Evolutionary conservation across 208 protist genomes (phyloP).

Genomic region (Acanthamoeba divionensis): DNA sequence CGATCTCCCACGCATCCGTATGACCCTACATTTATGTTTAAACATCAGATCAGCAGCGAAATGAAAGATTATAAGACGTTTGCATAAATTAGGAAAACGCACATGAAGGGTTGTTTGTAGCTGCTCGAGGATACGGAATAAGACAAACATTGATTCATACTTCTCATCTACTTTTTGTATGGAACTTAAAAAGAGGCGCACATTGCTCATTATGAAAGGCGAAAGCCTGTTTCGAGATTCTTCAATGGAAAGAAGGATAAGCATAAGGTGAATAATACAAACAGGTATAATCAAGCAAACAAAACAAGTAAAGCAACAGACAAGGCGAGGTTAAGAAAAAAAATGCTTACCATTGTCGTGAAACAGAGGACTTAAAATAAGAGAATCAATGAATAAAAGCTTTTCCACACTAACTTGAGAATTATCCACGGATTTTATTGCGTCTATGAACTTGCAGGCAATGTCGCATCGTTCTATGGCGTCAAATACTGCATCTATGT

Average conservation of each 20-base stretch:
- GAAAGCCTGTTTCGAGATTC: no score
- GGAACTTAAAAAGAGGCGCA: slow-evolving; percentile 19
- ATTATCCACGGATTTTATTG: slow-evolving; percentile 12
- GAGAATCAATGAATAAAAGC: slow-evolving; percentile 22
- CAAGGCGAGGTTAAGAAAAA: background rate
- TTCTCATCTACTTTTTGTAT: slow-evolving; percentile 18
- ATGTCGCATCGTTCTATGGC: slow-evolving; percentile 53
- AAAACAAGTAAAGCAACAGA: background rate
- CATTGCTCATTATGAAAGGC: background rate
- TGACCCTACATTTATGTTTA: background rate
- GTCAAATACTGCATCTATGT: slow-evolving; percentile 58
- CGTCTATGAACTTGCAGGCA: slow-evolving; percentile 57
- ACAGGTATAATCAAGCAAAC: no score
- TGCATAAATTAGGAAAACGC: background rate
- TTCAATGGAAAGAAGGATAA: no score
- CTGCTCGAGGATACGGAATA: slow-evolving; percentile 37
- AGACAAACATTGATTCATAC: slow-evolving; percentile 14
- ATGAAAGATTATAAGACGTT: no score
- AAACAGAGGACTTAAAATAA: slow-evolving; percentile 11
- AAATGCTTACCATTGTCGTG: background rate
- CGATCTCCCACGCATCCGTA: slow-evolving; percentile 27
- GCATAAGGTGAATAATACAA: no score
- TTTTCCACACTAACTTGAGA: slow-evolving; percentile 42
- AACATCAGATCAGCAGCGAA: background rate
- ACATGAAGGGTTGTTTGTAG: slow-evolving; percentile 22